phyloP scores from a whole-genome alignment of 257 asterid species.

The Handroanthus guayacan region DNA sequence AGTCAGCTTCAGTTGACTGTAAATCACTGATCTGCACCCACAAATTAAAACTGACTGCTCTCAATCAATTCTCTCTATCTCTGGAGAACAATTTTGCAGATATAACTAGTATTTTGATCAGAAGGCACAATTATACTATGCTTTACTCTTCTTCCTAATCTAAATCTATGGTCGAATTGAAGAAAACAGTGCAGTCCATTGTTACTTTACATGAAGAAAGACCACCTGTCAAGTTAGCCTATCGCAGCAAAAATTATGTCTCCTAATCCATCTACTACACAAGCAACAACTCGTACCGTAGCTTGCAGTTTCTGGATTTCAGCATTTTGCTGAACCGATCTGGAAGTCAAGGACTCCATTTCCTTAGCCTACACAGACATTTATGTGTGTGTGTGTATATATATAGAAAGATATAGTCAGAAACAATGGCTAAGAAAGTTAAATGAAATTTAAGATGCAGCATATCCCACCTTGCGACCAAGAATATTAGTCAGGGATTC shows the following conservation, averaged over 20 bases:
- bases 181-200: not conserved
- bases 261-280: not conserved
- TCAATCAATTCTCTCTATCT: conserved; percentile 26
- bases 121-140: not conserved
- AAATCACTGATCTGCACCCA: conserved; percentile 76
- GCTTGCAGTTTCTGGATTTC: conserved; percentile 75
- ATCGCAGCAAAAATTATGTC: conserved; percentile 10
- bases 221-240: conserved; percentile 7
- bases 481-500: conserved; percentile 70
- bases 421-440: conserved; percentile 22
- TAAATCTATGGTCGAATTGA: conserved; percentile 1
- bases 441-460: conserved; percentile 24
- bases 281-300: conserved; percentile 57
- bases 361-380: conserved; percentile 64
- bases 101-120: not conserved
- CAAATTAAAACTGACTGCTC: conserved; percentile 30
- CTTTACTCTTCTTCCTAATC: conserved; percentile 1
- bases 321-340: conserved; percentile 71
- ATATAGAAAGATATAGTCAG: conserved; percentile 20
- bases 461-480: conserved; percentile 67
- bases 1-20: conserved; percentile 62
- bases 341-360: conserved; percentile 63
- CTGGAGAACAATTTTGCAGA: conserved; percentile 2
- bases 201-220: conserved; percentile 22
- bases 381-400: not conserved